A percentile compares a stretch with the other conserved stretches of the same genome.
Conservation (phyloP, 257 asterid genomes). For the Solanum arcanum region DNA sequence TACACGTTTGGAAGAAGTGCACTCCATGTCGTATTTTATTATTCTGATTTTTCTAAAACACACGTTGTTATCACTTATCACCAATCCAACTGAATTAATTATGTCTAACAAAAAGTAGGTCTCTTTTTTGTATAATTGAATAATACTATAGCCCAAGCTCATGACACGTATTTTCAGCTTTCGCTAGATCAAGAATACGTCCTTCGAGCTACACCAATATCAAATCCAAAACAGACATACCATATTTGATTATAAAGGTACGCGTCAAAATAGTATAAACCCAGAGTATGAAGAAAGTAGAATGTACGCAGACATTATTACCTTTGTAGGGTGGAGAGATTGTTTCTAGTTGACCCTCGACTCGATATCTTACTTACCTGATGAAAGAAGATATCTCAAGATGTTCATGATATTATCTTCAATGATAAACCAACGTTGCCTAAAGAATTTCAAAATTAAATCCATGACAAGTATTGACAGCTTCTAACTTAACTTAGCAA, state of each 20-base stretch:
- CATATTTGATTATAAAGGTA: not conserved
- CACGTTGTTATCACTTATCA: not conserved
- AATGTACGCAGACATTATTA: not conserved
- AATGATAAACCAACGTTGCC: not conserved
- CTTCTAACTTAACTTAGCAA: not conserved
- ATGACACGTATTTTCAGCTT: not conserved
- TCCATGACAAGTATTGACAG: not conserved
- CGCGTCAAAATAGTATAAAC: not conserved
- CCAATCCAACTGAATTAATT: not conserved
- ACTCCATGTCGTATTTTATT: not conserved
- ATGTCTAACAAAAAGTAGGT: not conserved
- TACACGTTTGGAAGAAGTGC: not conserved
- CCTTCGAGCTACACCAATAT: not conserved
- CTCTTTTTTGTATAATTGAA: not conserved
- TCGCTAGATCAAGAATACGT: not conserved
- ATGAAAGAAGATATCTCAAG: not conserved
- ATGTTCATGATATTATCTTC: not conserved
- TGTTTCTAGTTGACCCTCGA: not conserved
- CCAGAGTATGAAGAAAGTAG: not conserved
- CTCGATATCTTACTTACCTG: not conserved
- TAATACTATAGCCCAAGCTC: not conserved
- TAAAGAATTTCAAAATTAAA: not conserved
- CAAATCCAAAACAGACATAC: not conserved
- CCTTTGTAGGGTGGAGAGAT: not conserved
- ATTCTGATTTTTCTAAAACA: not conserved